These are phyloP conservation scores for Anthostomella pinea DNA, from an alignment of 2,329 filamentous ascomycete genomes.

Conservation along the genomic window DNA sequence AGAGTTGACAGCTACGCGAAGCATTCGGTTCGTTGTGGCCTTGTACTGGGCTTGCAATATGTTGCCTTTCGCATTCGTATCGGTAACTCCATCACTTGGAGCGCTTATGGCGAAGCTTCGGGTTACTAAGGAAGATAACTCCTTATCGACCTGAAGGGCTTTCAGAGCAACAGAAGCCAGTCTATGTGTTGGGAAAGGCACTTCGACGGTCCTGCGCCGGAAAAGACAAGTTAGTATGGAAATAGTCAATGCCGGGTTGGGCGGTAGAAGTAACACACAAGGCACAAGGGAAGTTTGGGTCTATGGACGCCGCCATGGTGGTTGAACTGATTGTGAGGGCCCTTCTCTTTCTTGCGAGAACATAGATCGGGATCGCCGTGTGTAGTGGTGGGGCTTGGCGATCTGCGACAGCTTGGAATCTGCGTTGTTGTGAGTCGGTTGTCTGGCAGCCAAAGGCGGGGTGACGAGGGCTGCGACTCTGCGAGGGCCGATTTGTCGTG, in stretches of 20 bases:
- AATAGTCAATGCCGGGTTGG: constrained; percentile 4
- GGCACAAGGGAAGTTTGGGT: constrained; percentile 58
- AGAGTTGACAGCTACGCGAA: constrained; percentile 91
- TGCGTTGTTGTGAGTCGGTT: too few species aligned
- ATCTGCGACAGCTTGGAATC: constrained; percentile 1
- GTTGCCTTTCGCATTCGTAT: constrained; percentile 29
- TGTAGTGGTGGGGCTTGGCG: background rate
- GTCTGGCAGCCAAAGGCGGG: too few species aligned
- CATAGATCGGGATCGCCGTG: background rate
- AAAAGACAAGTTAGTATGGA: constrained; percentile 24
- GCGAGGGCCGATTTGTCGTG: background rate
- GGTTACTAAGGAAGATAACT: constrained; percentile 80
- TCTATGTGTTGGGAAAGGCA: constrained; percentile 78
- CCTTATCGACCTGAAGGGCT: constrained; percentile 79
- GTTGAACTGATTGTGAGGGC: background rate
- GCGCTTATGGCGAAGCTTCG: constrained; percentile 62
- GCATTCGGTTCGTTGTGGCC: constrained; percentile 93
- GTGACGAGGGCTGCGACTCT: constrained; percentile 15
- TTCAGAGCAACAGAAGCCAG: constrained; percentile 74
- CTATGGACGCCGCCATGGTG: constrained; percentile 40
- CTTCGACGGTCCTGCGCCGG: constrained; percentile 60
- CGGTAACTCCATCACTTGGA: constrained; percentile 17
- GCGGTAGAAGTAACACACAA: constrained; percentile 47
- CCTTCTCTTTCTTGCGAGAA: background rate
- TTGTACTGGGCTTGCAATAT: constrained; percentile 74